Evolutionary conservation across 176 grass and related monocot species (phyloP).

Genomic region (Cenchrus purpureus): DNA sequence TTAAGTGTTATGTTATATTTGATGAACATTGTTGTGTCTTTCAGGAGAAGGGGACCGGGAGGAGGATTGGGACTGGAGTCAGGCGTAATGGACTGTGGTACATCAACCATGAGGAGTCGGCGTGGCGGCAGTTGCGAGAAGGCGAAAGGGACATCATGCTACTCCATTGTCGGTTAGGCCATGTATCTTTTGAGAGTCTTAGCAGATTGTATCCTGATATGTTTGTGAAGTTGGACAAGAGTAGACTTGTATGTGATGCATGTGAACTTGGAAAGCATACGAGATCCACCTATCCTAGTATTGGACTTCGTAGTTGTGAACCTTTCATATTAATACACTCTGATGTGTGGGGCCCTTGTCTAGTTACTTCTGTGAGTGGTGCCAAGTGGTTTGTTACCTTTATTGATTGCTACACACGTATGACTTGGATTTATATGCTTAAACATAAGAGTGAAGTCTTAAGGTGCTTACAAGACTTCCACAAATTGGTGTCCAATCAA

Average conservation of each 20-base stretch:
- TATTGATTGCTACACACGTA: too few species aligned
- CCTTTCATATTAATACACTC: not conserved
- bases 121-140: not conserved
- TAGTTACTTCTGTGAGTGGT: not conserved
- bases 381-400: too few species aligned
- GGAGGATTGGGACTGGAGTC: too few species aligned
- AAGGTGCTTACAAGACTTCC: too few species aligned
- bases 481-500: too few species aligned
- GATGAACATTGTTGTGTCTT: not conserved
- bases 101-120: not conserved
- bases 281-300: not conserved
- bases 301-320: not conserved
- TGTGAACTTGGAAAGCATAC: not conserved
- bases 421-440: too few species aligned
- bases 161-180: not conserved
- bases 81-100: not conserved
- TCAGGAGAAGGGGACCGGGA: not conserved
- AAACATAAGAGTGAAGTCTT: too few species aligned
- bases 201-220: not conserved
- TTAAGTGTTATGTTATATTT: not conserved
- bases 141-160: not conserved
- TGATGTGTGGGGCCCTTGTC: not conserved
- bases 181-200: not conserved
- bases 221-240: not conserved
- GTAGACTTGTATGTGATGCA: not conserved